Evolutionary conservation across 306 rosid species (phyloP), one percentile per base, ranked within the genome.

Genomic region (Luffa acutangula): DNA sequence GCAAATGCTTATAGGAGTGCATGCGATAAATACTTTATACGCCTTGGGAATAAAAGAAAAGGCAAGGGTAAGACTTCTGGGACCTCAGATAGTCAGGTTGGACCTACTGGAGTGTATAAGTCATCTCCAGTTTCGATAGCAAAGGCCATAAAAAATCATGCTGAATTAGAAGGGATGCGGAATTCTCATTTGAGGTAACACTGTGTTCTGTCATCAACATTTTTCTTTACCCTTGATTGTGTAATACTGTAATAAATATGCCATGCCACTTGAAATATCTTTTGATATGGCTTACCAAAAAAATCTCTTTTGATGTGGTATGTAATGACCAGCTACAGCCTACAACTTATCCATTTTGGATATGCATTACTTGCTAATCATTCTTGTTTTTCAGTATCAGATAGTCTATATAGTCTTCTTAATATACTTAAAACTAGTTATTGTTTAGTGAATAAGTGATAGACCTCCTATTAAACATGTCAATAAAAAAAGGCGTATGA

Each of bases 101-200:
- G 67, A 43, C 92, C 91, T 59, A 25, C 81, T 56, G 91, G 87
- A 58, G 72, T 95, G 62, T 84, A 82, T 56, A 90, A 85, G 82
- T 65, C 53, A 76, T 92, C 97, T 67, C 98, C 97, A 6, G 72
- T 93, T 49, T 84, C 97, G 63, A 81, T 87, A 76, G 93, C 93
- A 25, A 95, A 95, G 89, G 96, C 98, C 65, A 74, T 92, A 78
- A 93, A 95, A 91, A 95, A 93, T 88, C 86, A 87, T 80, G 83
- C 87, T 7, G 97, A 95, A 86, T 83, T 93, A 80, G 95, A 89
- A 84, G 98, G 97, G 82, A 92, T 95, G 98, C 87, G 69, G 56
- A 89, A 75, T 74, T 93, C 93, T 87, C 98, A 93, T 84, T 82
- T 91, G 81, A 91, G 96, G 98, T 91, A 79, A 80, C 33, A 80